Base-by-base conservation (phyloP, 306 rosid species). In the Potentilla sterilis region DNA sequence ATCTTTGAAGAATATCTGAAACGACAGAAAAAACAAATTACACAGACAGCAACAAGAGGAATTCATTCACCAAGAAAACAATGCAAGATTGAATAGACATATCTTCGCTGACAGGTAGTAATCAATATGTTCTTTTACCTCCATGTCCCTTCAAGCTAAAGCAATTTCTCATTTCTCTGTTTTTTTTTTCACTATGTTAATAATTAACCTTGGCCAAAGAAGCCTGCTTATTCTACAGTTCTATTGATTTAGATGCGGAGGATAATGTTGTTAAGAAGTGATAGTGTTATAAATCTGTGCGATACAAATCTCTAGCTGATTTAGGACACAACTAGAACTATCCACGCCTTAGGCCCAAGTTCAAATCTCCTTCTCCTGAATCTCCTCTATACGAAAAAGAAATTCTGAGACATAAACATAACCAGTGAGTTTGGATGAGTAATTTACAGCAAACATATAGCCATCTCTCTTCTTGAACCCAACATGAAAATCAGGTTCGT, bases 401-500 rank as follows among this genome's bases (percentile, higher is more conserved):
- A 0, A 28, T 43, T 9, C 46, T 43, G 22, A 67, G 7, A 59
- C 9, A 28, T 4, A 24, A 57, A 59, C 9, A 28, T 4, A 24
- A 57, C 2, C 34, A 37, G n/a, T 61, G 40, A 61, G 66, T 32
- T 61, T 61, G 38, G 40, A 61, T 61, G 16, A 28, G 41, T 40
- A 61, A 61, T 16, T 28, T n/a, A 13, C 49, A 66, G 18, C 49
- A 66, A 14, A 49, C 75, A 70, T 38, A 5, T 18, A 24, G 13
- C 52, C 28, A 40, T 21, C 35, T 38, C 62, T n/a, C 34, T 51
- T 28, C 51, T 42, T 19, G 12, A 32, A 54, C 69, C 59, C 78
- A 48, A 62, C 3, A 69, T 37, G 22, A 62, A 75, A 47, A 41
- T 43, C 73, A 35, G 58, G 63, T 73, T 74, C 58, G 49, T 73